Evolutionary conservation across 805 yeast genomes (phyloP).

Genomic region (Jamesozyma piceae): DNA sequence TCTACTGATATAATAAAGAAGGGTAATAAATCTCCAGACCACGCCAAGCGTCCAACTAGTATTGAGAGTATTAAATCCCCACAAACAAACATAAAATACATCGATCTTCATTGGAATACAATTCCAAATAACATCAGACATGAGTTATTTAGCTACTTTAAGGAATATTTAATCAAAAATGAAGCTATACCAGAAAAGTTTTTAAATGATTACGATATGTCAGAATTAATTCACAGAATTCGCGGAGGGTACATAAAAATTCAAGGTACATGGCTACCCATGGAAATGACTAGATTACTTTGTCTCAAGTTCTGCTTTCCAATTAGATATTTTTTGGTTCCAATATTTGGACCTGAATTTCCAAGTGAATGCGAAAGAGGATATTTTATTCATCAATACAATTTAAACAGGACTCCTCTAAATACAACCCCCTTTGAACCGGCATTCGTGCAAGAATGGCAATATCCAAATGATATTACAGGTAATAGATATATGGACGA

Average conservation of each 20-base stretch:
- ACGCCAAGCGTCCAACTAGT: too few species aligned
- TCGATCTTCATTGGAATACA: slow-evolving; percentile 28
- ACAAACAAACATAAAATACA: slow-evolving; percentile 11
- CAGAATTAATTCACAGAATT: slow-evolving; percentile 44
- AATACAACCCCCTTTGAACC: too few species aligned
- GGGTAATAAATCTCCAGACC: too few species aligned
- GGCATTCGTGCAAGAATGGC: too few species aligned
- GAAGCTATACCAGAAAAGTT: slow-evolving; percentile 2
- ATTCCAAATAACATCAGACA: slow-evolving; percentile 16
- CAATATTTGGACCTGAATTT: slow-evolving; percentile 68
- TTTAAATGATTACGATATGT: slow-evolving; percentile 11
- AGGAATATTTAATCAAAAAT: slow-evolving; percentile 6
- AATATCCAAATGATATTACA: neutral
- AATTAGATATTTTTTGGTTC: slow-evolving; percentile 65
- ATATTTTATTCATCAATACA: slow-evolving; percentile 25
- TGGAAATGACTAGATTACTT: slow-evolving; percentile 50
- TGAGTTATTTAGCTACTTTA: slow-evolving; percentile 10
- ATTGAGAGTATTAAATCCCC: too few species aligned
- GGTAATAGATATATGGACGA: neutral
- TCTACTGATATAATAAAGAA: too few species aligned
- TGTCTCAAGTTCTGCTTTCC: slow-evolving; percentile 71
- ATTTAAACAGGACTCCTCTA: too few species aligned
- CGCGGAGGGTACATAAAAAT: slow-evolving; percentile 87
- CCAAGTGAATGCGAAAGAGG: slow-evolving; percentile 27
- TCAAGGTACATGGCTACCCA: slow-evolving; percentile 92